phyloP scores from a whole-genome alignment of 164 flowering plant genomes.

The Dillenia turbinata region DNA sequence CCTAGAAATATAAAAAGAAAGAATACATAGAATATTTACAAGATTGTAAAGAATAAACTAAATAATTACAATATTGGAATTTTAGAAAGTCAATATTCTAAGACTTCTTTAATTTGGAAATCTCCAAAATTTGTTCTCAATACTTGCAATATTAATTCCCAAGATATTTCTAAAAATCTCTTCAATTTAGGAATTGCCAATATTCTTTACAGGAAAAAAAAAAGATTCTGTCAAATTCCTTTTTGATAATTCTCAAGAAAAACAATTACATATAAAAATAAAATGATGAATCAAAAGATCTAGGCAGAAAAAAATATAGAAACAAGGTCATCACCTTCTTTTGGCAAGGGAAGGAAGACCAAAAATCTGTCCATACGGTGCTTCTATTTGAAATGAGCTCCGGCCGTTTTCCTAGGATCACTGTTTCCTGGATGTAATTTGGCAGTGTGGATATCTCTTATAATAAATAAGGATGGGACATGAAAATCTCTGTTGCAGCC shows the following conservation, averaged over 20 bases:
- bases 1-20: too few relatives aligned
- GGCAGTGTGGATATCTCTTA: not conserved
- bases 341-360: constrained; percentile 90
- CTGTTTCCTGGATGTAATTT: constrained; percentile 42
- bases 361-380: constrained; percentile 71
- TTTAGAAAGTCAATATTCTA: too few relatives aligned
- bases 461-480: not conserved
- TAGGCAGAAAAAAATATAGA: not conserved
- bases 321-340: constrained; percentile 56
- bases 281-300: not conserved
- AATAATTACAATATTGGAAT: too few relatives aligned
- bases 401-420: constrained; percentile 80
- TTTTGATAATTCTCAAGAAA: too few relatives aligned
- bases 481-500: not conserved
- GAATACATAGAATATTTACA: too few relatives aligned
- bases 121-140: not conserved
- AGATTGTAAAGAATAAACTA: too few relatives aligned
- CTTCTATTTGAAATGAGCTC: constrained; percentile 81
- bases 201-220: too few relatives aligned
- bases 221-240: too few relatives aligned
- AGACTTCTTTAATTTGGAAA: too few relatives aligned
- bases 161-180: too few relatives aligned
- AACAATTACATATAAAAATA: not conserved
- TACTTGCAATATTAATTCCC: not conserved
- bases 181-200: too few relatives aligned